These are phyloP conservation scores for Parietichytrium sp. DNA, from an alignment of 108 stramenopile genomes.

Conservation along the genomic window DNA sequence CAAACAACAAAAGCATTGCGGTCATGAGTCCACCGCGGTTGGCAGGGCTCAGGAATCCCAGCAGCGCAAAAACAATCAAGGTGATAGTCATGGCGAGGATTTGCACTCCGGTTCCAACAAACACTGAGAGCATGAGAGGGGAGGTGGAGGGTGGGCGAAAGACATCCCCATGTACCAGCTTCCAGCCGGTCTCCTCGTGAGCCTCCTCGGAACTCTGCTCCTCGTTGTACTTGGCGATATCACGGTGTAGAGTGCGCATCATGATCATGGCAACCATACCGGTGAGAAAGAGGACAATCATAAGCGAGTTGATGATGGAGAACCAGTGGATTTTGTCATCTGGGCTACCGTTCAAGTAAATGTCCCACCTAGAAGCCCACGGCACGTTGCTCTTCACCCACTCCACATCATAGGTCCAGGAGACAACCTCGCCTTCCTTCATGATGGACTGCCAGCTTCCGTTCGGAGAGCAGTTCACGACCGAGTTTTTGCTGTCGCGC, in stretches of 20 bases:
- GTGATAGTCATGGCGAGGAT: conserved; percentile 76
- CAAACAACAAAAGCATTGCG: conserved; percentile 92
- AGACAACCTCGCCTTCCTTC: conserved; percentile 57
- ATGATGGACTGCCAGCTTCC: not conserved
- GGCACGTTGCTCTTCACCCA: conserved; percentile 77
- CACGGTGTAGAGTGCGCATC: conserved; percentile 87
- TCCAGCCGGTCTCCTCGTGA: conserved; percentile 97
- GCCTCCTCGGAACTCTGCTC: conserved; percentile 76
- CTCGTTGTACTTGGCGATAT: conserved; percentile 96
- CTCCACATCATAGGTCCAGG: conserved; percentile 87
- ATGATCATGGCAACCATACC: conserved; percentile 94
- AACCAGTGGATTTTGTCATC: conserved; percentile 99
- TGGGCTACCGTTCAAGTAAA: conserved; percentile 84
- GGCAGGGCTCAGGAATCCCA: conserved; percentile 93
- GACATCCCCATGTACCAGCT: conserved; percentile 92
- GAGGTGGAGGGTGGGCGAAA: conserved; percentile 81
- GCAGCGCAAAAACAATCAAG: conserved; percentile 85
- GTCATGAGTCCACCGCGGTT: conserved; percentile 90
- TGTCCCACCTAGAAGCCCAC: conserved; percentile 98
- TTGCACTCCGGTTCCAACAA: conserved; percentile 87
- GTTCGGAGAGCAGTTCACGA: not conserved
- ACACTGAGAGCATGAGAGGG: conserved; percentile 79
- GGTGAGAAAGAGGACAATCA: conserved; percentile 96
- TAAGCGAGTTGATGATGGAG: conserved; percentile 93
- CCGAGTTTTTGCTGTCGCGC: not conserved